Evolutionary conservation across 2,329 filamentous ascomycete genomes (phyloP).

Genomic region (Aspergillus quadricinctus): DNA sequence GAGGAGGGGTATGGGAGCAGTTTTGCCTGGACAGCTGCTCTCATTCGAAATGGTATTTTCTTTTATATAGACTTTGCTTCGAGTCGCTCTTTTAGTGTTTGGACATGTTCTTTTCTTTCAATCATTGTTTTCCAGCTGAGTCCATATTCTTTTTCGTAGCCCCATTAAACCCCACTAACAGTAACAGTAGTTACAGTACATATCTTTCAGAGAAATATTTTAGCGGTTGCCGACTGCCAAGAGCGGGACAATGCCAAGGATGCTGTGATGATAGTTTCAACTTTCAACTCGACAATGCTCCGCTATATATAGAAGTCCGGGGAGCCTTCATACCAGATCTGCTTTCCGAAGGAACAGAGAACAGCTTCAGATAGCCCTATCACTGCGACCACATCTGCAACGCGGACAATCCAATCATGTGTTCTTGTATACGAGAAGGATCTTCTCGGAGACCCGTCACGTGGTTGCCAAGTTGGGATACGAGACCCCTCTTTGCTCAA

Average conservation of each 20-base stretch:
- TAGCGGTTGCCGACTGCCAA: too few relatives aligned
- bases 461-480: background rate
- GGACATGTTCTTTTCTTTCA: background rate
- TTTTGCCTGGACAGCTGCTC: background rate
- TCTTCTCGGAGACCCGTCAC: background rate
- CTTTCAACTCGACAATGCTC: too few relatives aligned
- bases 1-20: too few relatives aligned
- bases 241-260: too few relatives aligned
- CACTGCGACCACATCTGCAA: background rate
- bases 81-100: background rate
- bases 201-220: too few relatives aligned
- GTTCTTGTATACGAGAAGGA: background rate
- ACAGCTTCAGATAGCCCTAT: too few relatives aligned
- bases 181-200: too few relatives aligned
- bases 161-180: background rate
- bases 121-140: background rate
- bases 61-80: background rate
- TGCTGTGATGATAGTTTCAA: too few relatives aligned
- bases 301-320: too few relatives aligned
- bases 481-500: background rate
- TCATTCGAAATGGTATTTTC: background rate
- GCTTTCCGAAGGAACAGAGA: too few relatives aligned
- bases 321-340: too few relatives aligned
- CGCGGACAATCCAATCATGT: background rate
- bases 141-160: background rate